Percentiles rank a stretch among this genome's conserved stretches.
phyloP scores from a whole-genome alignment of 108 stramenopile species.

The Nitzschia inconspicua region DNA sequence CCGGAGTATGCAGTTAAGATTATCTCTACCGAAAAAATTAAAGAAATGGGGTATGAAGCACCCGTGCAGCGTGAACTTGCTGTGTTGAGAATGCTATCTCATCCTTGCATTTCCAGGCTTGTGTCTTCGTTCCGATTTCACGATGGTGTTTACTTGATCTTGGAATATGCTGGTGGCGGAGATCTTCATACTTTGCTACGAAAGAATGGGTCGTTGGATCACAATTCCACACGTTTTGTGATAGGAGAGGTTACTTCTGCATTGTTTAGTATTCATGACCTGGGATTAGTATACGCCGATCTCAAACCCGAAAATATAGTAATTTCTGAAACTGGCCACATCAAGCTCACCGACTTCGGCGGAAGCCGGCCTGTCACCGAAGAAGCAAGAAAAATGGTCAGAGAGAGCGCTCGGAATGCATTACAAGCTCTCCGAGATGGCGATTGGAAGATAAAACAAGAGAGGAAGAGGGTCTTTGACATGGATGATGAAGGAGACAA shows the following conservation, averaged over 20 bases:
- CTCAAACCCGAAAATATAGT: constrained; percentile 95
- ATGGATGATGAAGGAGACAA: constrained; percentile 22
- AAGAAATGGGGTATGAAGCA: constrained; percentile 80
- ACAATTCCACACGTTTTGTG: constrained; percentile 86
- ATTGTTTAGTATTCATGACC: constrained; percentile 83
- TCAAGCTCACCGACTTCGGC: constrained; percentile 97
- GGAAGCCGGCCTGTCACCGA: constrained; percentile 84
- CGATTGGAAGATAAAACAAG: constrained; percentile 66
- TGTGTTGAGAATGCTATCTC: constrained; percentile 76
- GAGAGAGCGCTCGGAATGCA: constrained; percentile 44
- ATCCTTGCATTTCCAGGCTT: constrained; percentile 90
- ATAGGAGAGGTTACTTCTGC: constrained; percentile 89
- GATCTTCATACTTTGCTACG: constrained; percentile 87
- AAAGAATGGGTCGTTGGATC: constrained; percentile 86
- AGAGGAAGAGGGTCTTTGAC: constrained; percentile 10
- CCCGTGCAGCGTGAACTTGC: constrained; percentile 90
- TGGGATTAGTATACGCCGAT: constrained; percentile 87
- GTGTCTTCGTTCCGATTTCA: constrained; percentile 90
- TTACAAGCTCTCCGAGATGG: constrained; percentile 82
- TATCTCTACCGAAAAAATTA: constrained; percentile 72
- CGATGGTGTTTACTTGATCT: constrained; percentile 89
- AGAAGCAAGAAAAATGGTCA: constrained; percentile 51
- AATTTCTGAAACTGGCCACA: constrained; percentile 91
- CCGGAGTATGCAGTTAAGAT: constrained; percentile 95
- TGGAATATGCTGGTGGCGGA: constrained; percentile 94